Evolutionary conservation across 2,329 filamentous ascomycete genomes (phyloP), one percentile per base, ranked within the genome.

Genomic region (Curvularia lunata): DNA sequence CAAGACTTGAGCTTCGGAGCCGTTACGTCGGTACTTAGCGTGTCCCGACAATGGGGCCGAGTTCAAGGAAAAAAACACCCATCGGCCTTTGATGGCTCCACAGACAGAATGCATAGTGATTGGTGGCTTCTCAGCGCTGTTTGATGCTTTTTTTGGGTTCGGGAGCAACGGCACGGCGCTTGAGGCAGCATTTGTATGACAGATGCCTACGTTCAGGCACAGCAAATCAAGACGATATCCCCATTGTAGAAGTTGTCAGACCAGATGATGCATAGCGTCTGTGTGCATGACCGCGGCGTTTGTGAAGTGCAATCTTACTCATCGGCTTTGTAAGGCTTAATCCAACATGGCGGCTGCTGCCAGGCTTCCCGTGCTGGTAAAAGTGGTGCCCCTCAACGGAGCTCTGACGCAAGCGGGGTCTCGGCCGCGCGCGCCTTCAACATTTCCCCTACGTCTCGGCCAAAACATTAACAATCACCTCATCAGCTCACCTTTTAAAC

Each of bases 171-270:
- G 67, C 62, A 70, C 65, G 73, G 73, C 71, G 71, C 67, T 71
- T 71, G 62, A 72, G 66, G 69, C 64, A 73, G 72, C 71, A 75
- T 74, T 69, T 70, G 72, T 71, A 67, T 67, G 67, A 63, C 56
- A 65, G 53, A 54, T 57, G 61, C 61, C 66, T 57, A 60, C 43
- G 63, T 61, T 64, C 47, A 67, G 67, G 69, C 70, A 72, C 23
- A 72, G 70, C 70, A 75, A 72, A 65, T 58, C 65, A 70, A 71
- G 65, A 71, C 62, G 67, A 72, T 70, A 70, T 71, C 65, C 67
- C 65, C 65, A 63, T 66, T 57, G 48, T 60, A 38, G 48, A 46
- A 61, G 25, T 27, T 27, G 23, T 10, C 41, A 52, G 54, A 47
- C 56, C 51, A 52, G 52, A 49, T 27, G 25, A 42, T 64, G 54